Base-by-base conservation (phyloP, 2,329 filamentous ascomycete genomes). In the Cladosporium sp. region DNA sequence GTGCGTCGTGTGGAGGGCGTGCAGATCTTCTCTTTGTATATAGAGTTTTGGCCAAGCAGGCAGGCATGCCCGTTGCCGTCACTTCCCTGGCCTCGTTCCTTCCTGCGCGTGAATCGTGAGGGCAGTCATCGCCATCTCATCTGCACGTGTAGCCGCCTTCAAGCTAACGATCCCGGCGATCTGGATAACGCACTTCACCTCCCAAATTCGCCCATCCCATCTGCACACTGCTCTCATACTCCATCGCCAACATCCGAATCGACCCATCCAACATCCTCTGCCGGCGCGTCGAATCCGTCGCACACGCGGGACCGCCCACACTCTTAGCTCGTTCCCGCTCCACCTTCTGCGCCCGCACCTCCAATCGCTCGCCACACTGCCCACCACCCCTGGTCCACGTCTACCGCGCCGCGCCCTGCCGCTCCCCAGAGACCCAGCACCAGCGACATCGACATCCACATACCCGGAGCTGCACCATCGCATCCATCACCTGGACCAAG, bases 401-500 rank as follows among this genome's bases (percentile, higher is more conserved):
- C 52, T 29, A 31, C 52, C 52, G 28, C 26, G 26, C 28, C 28
- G 52, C 31, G 52, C 52, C 52, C 52, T 29, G 29, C 29, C n/a
- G 55, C 33, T 33, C 21, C 55, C 31, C 29, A 21, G 55, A 37
- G 18, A 14, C n/a, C 21, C 55, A 57, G 52, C 52, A 55, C 10
- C 52, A 55, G 16, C n/a, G 18, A 31, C 28, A 55, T n/a, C 28
- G 11, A 31, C 10, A 46, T 50, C 46, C 55, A 23, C 8, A 49
- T 33, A 46, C 35, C 50, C 23, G n/a, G 40, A 46, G 46, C 52
- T 57, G 49, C 53, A 35, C 40, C 63, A 56, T 49, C 57, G 61
- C 57, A 52, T 23, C 55, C 53, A 33, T 35, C 31, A 7, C 10
- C 28, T 37, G 33, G 35, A 3, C n/a, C 8, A 35, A 37, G 46